Evolutionary conservation across 108 stramenopile genomes (phyloP).

Genomic region (Schizochytrium sp.): DNA sequence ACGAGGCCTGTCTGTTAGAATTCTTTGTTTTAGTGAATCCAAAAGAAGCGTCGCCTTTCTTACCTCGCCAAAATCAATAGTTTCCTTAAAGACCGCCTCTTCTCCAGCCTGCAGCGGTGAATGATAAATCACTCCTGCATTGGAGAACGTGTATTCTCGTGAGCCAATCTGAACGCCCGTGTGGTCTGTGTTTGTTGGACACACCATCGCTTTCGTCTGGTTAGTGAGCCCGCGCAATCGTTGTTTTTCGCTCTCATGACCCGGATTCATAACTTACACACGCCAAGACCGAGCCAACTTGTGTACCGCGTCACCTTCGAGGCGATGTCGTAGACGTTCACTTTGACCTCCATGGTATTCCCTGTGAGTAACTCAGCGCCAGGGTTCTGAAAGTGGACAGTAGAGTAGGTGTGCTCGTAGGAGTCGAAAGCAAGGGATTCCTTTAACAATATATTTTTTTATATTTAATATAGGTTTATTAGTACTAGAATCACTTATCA

Average conservation of each 20-base stretch:
- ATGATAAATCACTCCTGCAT: conserved; percentile 47
- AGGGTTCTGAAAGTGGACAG: too few species aligned
- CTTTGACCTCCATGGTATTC: conserved; percentile 55
- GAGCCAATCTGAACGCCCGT: conserved; percentile 54
- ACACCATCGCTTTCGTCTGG: background rate
- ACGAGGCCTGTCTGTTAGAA: background rate
- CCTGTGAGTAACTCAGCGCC: background rate
- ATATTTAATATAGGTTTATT: too few species aligned
- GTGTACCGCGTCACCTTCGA: conserved; percentile 53
- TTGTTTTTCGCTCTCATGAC: background rate
- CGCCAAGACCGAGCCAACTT: conserved; percentile 51
- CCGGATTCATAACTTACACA: background rate
- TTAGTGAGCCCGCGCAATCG: background rate
- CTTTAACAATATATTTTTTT: too few species aligned
- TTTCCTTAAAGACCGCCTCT: conserved; percentile 52
- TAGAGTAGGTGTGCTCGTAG: too few species aligned
- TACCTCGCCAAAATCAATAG: conserved; percentile 50
- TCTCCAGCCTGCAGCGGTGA: conserved; percentile 37
- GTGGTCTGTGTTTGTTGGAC: conserved; percentile 31
- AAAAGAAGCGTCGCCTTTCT: background rate
- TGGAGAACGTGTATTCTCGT: conserved; percentile 45
- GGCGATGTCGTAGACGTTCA: conserved; percentile 58
- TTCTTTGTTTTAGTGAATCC: background rate
- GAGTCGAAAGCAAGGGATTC: too few species aligned
- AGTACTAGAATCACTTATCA: too few species aligned